A percentile compares a stretch with the other conserved stretches of the same genome.
Evolutionary conservation across 2,329 filamentous ascomycete species (phyloP).

Genomic region (Microdochium paspali): DNA sequence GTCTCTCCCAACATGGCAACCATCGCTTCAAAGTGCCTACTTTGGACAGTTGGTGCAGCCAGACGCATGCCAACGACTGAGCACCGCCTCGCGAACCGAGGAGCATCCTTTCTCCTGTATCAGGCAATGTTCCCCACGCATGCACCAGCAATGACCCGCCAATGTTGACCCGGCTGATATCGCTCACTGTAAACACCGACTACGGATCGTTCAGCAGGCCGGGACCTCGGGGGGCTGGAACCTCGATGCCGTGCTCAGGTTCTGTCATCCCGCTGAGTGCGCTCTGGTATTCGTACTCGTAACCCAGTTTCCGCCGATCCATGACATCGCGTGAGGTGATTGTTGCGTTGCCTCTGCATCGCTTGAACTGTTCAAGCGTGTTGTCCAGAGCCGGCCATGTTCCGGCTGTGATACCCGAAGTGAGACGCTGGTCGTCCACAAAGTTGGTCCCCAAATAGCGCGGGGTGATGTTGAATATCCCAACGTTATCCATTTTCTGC

Average conservation of each 20-base stretch:
- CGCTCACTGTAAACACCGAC: background rate
- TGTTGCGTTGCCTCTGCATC: background rate
- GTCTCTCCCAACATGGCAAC: no score
- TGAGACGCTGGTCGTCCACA: slow-evolving; percentile 6
- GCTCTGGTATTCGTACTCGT: slow-evolving; percentile 4
- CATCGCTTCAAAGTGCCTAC: slow-evolving; percentile 9
- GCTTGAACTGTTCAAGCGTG: slow-evolving; percentile 8
- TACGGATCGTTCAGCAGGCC: background rate
- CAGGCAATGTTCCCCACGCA: background rate
- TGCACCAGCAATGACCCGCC: background rate
- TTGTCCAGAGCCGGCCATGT: slow-evolving; percentile 4
- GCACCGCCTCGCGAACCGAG: slow-evolving; percentile 9
- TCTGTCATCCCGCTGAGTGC: background rate
- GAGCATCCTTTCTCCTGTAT: background rate
- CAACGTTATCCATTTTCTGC: slow-evolving; percentile 4
- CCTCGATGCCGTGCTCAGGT: no score
- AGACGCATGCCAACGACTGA: slow-evolving; percentile 13
- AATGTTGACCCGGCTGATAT: background rate
- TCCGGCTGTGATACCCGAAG: slow-evolving; percentile 3
- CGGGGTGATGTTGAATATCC: slow-evolving; percentile 1
- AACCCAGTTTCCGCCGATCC: slow-evolving; percentile 7
- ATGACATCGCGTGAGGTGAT: slow-evolving; percentile 3
- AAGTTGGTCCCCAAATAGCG: slow-evolving; percentile 6
- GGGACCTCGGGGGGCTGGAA: background rate
- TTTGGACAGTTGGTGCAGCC: slow-evolving; percentile 15